Evolutionary conservation across 441 rosid genomes (phyloP).

Genomic region (Pelargonium myrrhifolium): DNA sequence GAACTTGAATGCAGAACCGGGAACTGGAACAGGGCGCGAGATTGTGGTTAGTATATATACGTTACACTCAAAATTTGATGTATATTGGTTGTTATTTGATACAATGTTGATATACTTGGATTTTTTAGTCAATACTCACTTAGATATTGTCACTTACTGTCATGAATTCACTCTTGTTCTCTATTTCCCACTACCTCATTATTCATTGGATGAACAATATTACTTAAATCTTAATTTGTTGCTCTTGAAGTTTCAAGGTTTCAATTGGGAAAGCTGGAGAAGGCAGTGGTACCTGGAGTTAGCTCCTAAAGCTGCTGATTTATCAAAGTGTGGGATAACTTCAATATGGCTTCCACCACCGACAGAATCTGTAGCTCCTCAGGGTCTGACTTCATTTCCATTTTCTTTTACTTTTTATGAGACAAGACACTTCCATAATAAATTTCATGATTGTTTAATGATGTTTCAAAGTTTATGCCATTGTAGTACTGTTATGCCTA

Average conservation of each 20-base stretch:
- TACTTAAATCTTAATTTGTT: constrained; percentile 7
- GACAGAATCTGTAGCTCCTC: constrained; percentile 49
- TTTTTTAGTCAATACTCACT: neutral
- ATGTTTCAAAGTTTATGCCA: constrained; percentile 1
- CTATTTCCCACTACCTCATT: neutral
- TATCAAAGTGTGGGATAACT: constrained; percentile 37
- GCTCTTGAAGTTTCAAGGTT: constrained; percentile 44
- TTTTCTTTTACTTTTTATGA: neutral
- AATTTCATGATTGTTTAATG: neutral
- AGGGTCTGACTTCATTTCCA: constrained; percentile 26
- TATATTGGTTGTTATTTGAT: neutral
- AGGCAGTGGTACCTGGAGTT: constrained; percentile 46
- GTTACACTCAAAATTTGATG: constrained; percentile 1
- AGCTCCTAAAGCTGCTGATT: constrained; percentile 44
- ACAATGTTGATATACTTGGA: neutral
- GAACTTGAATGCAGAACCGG: constrained; percentile 37
- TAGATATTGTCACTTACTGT: neutral
- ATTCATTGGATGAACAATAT: neutral
- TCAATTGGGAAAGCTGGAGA: constrained; percentile 60
- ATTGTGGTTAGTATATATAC: constrained; percentile 40
- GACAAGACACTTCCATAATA: neutral
- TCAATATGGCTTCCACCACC: constrained; percentile 55
- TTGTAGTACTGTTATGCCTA: neutral
- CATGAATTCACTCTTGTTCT: neutral
- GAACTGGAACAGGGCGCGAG: constrained; percentile 48